phyloP scores from a whole-genome alignment of 345 rosid genomes.

The Citrus maxima region DNA sequence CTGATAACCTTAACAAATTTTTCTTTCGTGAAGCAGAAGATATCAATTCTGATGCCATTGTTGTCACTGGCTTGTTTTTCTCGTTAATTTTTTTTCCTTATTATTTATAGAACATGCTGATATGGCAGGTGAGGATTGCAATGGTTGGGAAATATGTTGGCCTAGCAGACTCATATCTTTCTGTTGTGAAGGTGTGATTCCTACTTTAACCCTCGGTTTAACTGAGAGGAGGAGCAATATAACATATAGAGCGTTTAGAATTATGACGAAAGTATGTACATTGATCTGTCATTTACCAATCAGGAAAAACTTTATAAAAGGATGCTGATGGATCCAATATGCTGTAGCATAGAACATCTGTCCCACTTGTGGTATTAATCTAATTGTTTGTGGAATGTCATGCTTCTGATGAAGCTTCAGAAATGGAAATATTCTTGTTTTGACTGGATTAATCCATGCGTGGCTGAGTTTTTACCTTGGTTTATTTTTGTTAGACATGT shows the following conservation, averaged over 20 bases:
- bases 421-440: background rate
- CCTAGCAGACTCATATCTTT: slow-evolving; percentile 88
- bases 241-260: background rate
- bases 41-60: slow-evolving; percentile 45
- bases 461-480: background rate
- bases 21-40: background rate
- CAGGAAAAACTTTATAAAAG: background rate
- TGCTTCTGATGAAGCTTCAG: background rate
- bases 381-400: background rate
- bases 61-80: slow-evolving; percentile 10
- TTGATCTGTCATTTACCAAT: background rate
- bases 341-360: background rate
- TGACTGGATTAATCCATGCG: background rate
- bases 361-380: background rate
- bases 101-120: slow-evolving; percentile 21
- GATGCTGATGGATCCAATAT: background rate
- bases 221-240: background rate
- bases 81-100: slow-evolving; percentile 16
- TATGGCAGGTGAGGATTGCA: slow-evolving; percentile 80
- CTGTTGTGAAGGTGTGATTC: slow-evolving; percentile 75
- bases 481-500: background rate
- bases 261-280: background rate
- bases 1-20: slow-evolving; percentile 33
- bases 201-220: background rate
- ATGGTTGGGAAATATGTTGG: slow-evolving; percentile 98